phyloP scores from a whole-genome alignment of 176 grass and related monocot species.

The Poa pratensis region DNA sequence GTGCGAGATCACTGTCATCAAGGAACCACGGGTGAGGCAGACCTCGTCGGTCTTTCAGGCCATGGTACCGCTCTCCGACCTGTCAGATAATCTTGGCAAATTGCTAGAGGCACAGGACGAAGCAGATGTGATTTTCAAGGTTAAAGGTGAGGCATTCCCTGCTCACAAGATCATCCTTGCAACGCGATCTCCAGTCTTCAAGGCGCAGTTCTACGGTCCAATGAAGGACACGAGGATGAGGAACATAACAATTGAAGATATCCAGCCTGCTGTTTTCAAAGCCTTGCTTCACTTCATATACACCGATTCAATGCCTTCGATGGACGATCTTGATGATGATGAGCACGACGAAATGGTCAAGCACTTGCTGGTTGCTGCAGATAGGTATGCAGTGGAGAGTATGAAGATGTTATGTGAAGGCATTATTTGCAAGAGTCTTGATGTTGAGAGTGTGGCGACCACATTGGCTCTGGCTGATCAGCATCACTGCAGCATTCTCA shows the following conservation, averaged over 20 bases:
- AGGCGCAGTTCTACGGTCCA: neutral
- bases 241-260: neutral
- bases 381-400: neutral
- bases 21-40: neutral
- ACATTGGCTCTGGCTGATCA: neutral
- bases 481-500: neutral
- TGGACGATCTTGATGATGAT: neutral
- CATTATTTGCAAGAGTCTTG: neutral
- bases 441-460: neutral
- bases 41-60: neutral
- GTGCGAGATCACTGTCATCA: neutral
- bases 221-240: neutral
- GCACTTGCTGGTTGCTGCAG: neutral
- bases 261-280: neutral
- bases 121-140: neutral
- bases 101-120: neutral
- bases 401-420: neutral
- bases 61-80: neutral
- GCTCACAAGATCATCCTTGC: conserved; percentile 4
- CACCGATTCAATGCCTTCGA: neutral
- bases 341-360: neutral
- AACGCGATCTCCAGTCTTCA: neutral
- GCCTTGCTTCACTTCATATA: conserved; percentile 12
- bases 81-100: neutral
- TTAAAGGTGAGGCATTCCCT: neutral